A percentile compares a stretch with the other conserved stretches of the same genome.
Conservation (phyloP, 139 green algal species). For the Marvania coccoides region DNA sequence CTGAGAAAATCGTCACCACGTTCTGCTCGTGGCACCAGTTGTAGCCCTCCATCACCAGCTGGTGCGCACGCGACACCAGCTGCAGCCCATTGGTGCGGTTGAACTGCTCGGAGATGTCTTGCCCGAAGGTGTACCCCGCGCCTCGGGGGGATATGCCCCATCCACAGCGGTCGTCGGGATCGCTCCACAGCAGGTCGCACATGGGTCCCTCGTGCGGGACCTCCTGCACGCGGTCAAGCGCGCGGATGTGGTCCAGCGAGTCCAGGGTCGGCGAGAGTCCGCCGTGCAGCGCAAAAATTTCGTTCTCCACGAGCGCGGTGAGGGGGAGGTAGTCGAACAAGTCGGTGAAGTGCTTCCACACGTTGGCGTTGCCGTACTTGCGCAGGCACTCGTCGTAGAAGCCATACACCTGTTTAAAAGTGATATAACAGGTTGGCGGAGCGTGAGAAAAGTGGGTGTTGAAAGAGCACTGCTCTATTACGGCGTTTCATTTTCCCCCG, state of each 20-base stretch:
- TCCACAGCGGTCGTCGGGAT: slow-evolving; percentile 93
- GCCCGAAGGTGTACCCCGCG: slow-evolving; percentile 98
- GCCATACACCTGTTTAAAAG: no score
- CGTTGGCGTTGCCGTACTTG: slow-evolving; percentile 97
- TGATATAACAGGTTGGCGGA: no score
- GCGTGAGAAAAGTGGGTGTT: no score
- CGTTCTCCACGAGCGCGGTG: slow-evolving; percentile 89
- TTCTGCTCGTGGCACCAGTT: slow-evolving; percentile 94
- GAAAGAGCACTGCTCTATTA: no score
- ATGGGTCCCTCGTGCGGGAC: slow-evolving; percentile 96
- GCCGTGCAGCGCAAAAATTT: slow-evolving; percentile 98
- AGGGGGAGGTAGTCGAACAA: slow-evolving; percentile 99
- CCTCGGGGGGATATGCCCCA: slow-evolving; percentile 97
- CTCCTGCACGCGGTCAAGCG: slow-evolving; percentile 92
- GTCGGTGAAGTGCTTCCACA: slow-evolving; percentile 99
- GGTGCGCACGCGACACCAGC: slow-evolving; percentile 94
- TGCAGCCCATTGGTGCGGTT: slow-evolving; percentile 94
- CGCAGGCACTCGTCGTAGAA: slow-evolving; percentile 99
- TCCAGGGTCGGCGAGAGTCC: slow-evolving; percentile 94
- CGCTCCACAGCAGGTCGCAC: slow-evolving; percentile 98
- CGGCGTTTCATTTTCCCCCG: no score
- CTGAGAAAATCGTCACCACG: slow-evolving; percentile 97
- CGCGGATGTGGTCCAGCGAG: slow-evolving; percentile 91
- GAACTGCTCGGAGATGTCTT: slow-evolving; percentile 98
- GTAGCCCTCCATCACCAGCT: slow-evolving; percentile 98